phyloP scores from a whole-genome alignment of 306 rosid species.

The Castanopsis chinensis region DNA sequence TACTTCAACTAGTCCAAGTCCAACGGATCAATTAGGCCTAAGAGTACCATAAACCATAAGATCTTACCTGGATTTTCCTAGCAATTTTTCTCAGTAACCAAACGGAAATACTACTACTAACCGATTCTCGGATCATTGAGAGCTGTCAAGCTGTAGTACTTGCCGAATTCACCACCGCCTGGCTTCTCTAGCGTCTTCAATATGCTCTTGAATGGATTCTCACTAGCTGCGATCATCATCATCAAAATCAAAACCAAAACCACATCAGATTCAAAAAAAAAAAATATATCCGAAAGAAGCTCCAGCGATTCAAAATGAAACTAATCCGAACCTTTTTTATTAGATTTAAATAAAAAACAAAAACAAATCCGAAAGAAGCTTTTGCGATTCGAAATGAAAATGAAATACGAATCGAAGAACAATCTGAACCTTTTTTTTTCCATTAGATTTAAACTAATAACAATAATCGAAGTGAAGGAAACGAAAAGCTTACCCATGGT shows the following conservation, averaged over 20 bases:
- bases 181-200: conserved; percentile 76
- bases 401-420: too few relatives aligned
- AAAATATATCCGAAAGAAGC: neutral
- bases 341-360: neutral
- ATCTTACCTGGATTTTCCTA: neutral
- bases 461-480: too few relatives aligned
- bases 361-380: neutral
- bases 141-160: conserved; percentile 85
- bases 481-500: too few relatives aligned
- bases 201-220: conserved; percentile 64
- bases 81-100: conserved; percentile 19
- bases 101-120: conserved; percentile 25
- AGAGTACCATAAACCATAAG: neutral
- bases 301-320: neutral
- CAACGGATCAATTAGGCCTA: neutral
- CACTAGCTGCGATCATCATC: conserved; percentile 37
- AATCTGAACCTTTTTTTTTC: too few relatives aligned
- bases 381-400: too few relatives aligned
- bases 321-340: neutral
- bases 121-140: conserved; percentile 91
- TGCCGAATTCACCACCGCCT: conserved; percentile 84
- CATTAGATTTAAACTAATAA: too few relatives aligned
- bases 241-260: neutral
- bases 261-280: neutral
- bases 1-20: neutral